A percentile compares a stretch with the other conserved stretches of the same genome.
Conservation (phyloP, 2,329 filamentous ascomycete genomes). For the Botrytis medusae region DNA sequence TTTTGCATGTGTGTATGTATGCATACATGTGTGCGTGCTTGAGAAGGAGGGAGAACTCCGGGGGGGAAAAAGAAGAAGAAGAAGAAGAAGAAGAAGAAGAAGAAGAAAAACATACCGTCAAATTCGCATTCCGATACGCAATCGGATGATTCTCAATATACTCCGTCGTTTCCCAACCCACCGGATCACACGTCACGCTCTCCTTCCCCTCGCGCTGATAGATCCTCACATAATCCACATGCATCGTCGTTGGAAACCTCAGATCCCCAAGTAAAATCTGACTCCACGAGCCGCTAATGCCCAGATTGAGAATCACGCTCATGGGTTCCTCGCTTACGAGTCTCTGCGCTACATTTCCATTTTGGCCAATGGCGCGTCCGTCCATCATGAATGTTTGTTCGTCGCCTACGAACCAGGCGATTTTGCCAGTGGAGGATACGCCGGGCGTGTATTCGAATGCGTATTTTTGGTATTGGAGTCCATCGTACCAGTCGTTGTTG, state of each 20-base stretch:
- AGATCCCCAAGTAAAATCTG: conserved; percentile 47
- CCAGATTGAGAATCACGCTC: conserved; percentile 54
- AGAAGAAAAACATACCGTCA: conserved; percentile 46
- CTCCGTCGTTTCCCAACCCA: conserved; percentile 61
- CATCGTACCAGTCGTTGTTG: conserved; percentile 57
- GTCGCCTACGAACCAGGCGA: conserved; percentile 54
- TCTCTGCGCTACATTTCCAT: conserved; percentile 52
- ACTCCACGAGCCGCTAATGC: conserved; percentile 51
- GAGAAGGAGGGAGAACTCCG: not conserved
- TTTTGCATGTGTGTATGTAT: no score
- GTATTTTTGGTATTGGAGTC: conserved; percentile 53
- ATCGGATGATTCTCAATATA: conserved; percentile 63
- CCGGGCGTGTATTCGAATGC: conserved; percentile 56
- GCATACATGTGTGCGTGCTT: no score
- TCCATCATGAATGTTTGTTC: conserved; percentile 52
- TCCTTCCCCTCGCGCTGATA: conserved; percentile 52
- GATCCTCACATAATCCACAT: conserved; percentile 54
- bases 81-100: not conserved
- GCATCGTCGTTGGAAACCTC: conserved; percentile 52
- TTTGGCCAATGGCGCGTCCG: conserved; percentile 51
- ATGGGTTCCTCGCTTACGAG: conserved; percentile 54
- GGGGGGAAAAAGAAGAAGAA: not conserved
- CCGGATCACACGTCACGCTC: conserved; percentile 54
- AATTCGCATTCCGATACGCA: conserved; percentile 59
- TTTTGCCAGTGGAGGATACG: conserved; percentile 41